A percentile compares a stretch with the other conserved stretches of the same genome.
Conservation (phyloP, 495 filamentous ascomycete species). For the Amphirosellinia nigrospora region DNA sequence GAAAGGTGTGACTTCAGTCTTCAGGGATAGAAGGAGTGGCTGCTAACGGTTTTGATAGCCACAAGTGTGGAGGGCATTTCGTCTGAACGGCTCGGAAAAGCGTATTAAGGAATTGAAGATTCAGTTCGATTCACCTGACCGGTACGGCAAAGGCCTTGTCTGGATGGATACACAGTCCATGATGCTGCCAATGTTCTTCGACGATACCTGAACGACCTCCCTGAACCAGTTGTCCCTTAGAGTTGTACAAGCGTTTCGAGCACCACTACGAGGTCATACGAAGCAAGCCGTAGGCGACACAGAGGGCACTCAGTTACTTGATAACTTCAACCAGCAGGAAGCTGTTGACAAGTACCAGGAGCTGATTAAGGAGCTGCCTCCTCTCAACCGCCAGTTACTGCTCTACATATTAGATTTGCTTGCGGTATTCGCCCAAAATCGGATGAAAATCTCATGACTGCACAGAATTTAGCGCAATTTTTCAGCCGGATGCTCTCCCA, state of each 20-base stretch:
- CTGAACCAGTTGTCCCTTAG: constrained; percentile 95
- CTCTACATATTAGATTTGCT: constrained; percentile 98
- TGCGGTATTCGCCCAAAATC: constrained; percentile 96
- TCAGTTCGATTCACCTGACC: constrained; percentile 91
- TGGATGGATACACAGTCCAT: constrained; percentile 98
- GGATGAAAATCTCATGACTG: constrained; percentile 95
- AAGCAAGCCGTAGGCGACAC: constrained; percentile 69
- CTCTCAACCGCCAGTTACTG: constrained; percentile 91
- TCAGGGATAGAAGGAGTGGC: constrained; percentile 6
- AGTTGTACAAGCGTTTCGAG: constrained; percentile 92
- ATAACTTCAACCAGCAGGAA: constrained; percentile 73
- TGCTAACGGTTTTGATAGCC: constrained; percentile 60
- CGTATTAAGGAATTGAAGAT: constrained; percentile 95
- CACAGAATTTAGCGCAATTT: constrained; percentile 95
- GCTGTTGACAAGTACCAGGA: constrained; percentile 86
- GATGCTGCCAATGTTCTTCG: constrained; percentile 97
- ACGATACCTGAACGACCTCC: constrained; percentile 92
- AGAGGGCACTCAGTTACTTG: constrained; percentile 60
- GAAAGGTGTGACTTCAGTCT: constrained; percentile 71
- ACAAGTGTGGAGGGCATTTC: constrained; percentile 98
- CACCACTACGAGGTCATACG: constrained; percentile 80
- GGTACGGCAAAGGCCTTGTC: constrained; percentile 95
- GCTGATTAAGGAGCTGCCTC: constrained; percentile 89
- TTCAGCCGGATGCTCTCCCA: constrained; percentile 97
- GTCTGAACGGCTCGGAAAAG: constrained; percentile 94